Evolutionary conservation across 495 filamentous ascomycete species (phyloP), one percentile per base, ranked within the genome.

Genomic region (Durotheca rogersii): DNA sequence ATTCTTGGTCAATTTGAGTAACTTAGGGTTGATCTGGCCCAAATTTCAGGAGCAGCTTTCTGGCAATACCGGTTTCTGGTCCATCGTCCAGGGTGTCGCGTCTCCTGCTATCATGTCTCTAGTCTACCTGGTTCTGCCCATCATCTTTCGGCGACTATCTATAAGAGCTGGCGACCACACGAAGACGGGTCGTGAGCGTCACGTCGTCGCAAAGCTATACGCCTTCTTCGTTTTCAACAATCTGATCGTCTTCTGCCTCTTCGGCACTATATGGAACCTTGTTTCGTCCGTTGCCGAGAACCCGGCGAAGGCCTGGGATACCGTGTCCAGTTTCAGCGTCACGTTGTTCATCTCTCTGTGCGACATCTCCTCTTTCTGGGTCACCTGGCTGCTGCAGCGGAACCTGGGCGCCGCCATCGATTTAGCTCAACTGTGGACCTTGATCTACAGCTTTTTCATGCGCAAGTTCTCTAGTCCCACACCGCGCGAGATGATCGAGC

Each of bases 171-270:
- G 93, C 50, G 92, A 96, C 65, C 76, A 82, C 49, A 94, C 88
- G 30, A 97, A 96, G 65, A 94, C 90, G 2, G 87, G 88, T 14
- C 81, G 93, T 25, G 93, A 98, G 58, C 80, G 89, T n/a, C 90
- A 97, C 66, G 93, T 98, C 54, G 80, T 90, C 19, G 81, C 82
- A 41, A 93, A 95, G 63, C 78, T 99, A 1, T 99, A 96, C 67
- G 77, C 89, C 10, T 99, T 99, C 71, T 97, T 97, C 71, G 82
- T 97, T 36, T 88, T 99, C 79, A 99, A 99, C 75, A 96, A 97
- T 64, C 71, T 97, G 36, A 69, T 97, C 58, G 83, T 97, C 48
- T 96, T 96, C 72, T 94, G 90, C 14, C 70, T 95, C 12, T 99
- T 99, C 69, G 74, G 77, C 59, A 83, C 86, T 10, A 68, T 88